Percentiles rank a stretch among this genome's conserved stretches.
Conservation (phyloP, 2,329 filamentous ascomycete species). For the Aspergillus ochraceus region DNA sequence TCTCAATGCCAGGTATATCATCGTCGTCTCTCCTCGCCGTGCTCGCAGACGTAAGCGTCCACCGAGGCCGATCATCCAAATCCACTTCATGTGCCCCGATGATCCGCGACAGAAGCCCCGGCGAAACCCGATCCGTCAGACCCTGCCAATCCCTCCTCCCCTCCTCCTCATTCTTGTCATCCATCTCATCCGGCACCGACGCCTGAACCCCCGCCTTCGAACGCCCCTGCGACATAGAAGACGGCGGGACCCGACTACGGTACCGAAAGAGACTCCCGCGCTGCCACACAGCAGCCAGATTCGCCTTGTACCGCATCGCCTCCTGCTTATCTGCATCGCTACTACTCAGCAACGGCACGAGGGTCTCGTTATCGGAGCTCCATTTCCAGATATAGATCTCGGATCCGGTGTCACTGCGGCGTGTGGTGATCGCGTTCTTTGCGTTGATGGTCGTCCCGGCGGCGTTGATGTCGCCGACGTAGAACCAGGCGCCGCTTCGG, state of each 20-base stretch:
- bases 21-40: slow-evolving; percentile 58
- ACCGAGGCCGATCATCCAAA: slow-evolving; percentile 45
- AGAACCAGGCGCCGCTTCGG: slow-evolving; percentile 63
- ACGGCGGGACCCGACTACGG: slow-evolving; percentile 38
- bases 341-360: slow-evolving; percentile 32
- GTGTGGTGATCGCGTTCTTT: slow-evolving; percentile 16
- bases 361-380: slow-evolving; percentile 41
- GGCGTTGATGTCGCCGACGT: slow-evolving; percentile 43
- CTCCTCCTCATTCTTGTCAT: slow-evolving; percentile 33
- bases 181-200: slow-evolving; percentile 16
- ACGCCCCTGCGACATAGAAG: slow-evolving; percentile 39
- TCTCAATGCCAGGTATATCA: slow-evolving; percentile 58
- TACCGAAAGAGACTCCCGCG: slow-evolving; percentile 47
- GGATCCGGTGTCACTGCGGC: slow-evolving; percentile 26
- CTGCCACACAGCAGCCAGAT: slow-evolving; percentile 58
- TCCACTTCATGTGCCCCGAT: slow-evolving; percentile 42
- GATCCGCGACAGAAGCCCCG: slow-evolving; percentile 52
- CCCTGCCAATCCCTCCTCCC: slow-evolving; percentile 55
- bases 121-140: slow-evolving; percentile 54
- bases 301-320: slow-evolving; percentile 54
- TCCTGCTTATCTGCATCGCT: slow-evolving; percentile 46
- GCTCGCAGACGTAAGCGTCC: slow-evolving; percentile 59
- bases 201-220: neutral
- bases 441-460: slow-evolving; percentile 11
- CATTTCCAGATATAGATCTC: slow-evolving; percentile 58